Percentiles rank a stretch among this genome's conserved stretches.
These are phyloP conservation scores for Phaffomyces thermotolerans DNA, from an alignment of 805 yeast species.

Conservation along the genomic window DNA sequence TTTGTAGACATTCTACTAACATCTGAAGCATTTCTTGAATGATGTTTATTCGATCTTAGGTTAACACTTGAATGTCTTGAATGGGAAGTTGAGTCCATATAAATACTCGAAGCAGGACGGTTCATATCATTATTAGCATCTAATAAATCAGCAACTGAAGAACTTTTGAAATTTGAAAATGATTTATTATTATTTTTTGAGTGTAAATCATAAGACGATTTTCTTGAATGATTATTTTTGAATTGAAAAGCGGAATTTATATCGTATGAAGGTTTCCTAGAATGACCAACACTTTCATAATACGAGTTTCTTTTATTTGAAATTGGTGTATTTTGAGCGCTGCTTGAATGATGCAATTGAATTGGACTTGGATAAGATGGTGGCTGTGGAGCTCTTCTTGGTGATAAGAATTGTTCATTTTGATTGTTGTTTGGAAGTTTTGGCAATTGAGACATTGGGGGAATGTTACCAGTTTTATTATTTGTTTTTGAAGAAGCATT, in stretches of 20 bases:
- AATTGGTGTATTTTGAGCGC: slow-evolving; percentile 17
- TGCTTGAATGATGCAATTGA: background rate
- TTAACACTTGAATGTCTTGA: slow-evolving; percentile 30
- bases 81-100: slow-evolving; percentile 31
- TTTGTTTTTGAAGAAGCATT: slow-evolving; percentile 4
- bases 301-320: slow-evolving; percentile 20
- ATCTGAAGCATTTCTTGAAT: slow-evolving; percentile 39
- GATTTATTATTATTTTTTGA: slow-evolving; percentile 12
- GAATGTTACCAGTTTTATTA: slow-evolving; percentile 3
- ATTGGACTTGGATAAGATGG: slow-evolving; percentile 44
- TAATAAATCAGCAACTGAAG: slow-evolving; percentile 28
- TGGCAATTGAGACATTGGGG: slow-evolving; percentile 18
- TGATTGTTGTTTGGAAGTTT: slow-evolving; percentile 13
- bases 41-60: slow-evolving; percentile 19
- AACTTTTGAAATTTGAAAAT: slow-evolving; percentile 12
- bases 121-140: slow-evolving; percentile 12
- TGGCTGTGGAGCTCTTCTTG: slow-evolving; percentile 70
- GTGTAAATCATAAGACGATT: slow-evolving; percentile 8
- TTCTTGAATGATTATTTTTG: slow-evolving; percentile 11
- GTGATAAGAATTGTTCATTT: slow-evolving; percentile 43
- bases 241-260: slow-evolving; percentile 7
- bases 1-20: slow-evolving; percentile 23
- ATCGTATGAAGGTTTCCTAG: slow-evolving; percentile 25
- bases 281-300: slow-evolving; percentile 16
- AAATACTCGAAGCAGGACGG: slow-evolving; percentile 46